Evolutionary conservation across 495 filamentous ascomycete species (phyloP).

Genomic region (Apodospora peruviana): DNA sequence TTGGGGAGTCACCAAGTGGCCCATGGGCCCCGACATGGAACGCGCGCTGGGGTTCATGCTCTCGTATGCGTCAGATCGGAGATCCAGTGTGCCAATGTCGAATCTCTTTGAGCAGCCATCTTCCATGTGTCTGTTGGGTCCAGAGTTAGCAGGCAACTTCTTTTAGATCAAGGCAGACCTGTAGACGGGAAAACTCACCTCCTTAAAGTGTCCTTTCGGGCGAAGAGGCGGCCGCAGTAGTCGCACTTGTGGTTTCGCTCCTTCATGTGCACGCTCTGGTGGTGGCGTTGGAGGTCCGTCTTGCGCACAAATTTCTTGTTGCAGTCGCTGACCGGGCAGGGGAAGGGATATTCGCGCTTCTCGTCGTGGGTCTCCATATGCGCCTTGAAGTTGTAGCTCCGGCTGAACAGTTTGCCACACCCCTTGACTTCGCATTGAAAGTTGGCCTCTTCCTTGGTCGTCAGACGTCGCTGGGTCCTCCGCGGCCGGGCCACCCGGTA

Average conservation of each 20-base stretch:
- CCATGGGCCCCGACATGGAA: constrained; percentile 16
- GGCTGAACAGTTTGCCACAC: constrained; percentile 76
- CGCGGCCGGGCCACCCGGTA: constrained; percentile 35
- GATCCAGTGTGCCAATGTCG: constrained; percentile 47
- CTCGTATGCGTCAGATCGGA: constrained; percentile 38
- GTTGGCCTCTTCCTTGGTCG: constrained; percentile 69
- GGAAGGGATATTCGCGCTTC: constrained; percentile 60
- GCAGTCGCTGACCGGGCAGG: constrained; percentile 60
- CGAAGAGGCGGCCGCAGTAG: constrained; percentile 68
- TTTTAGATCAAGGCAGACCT: background rate
- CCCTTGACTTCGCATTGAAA: constrained; percentile 63
- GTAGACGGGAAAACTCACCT: constrained; percentile 45
- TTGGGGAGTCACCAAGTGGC: constrained; percentile 17
- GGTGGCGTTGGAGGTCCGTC: constrained; percentile 78
- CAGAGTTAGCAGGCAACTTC: background rate
- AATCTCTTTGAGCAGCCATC: constrained; percentile 73
- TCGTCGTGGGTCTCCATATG: constrained; percentile 90
- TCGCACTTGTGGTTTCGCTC: constrained; percentile 65
- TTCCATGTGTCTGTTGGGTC: constrained; percentile 60
- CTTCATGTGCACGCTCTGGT: constrained; percentile 77
- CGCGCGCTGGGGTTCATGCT: constrained; percentile 12
- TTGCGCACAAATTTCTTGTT: constrained; percentile 73
- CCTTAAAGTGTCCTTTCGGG: constrained; percentile 75
- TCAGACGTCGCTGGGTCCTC: constrained; percentile 50
- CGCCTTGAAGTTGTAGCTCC: constrained; percentile 85